Evolutionary conservation across 2,329 filamentous ascomycete species (phyloP), one percentile per base, ranked within the genome.

Genomic region (Penicillium sp.): DNA sequence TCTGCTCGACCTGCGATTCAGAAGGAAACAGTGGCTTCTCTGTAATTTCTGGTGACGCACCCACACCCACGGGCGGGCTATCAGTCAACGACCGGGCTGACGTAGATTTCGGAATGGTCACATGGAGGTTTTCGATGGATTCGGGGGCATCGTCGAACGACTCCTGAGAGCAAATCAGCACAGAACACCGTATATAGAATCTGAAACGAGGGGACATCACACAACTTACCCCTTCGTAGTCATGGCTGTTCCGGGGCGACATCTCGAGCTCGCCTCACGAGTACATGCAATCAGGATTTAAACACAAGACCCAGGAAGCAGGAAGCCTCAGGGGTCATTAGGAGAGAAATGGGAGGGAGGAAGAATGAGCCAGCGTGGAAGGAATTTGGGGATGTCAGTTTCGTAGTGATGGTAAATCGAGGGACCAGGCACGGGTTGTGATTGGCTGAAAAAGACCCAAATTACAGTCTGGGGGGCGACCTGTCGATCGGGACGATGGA

Each of bases 81-180:
- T 76, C 75, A 47, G 79, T 81, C 55, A 91, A 75, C 25, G 88
- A 90, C 57, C 88, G 84, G 50, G 84, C 78, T 31, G 85, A 86
- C 44, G 79, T 75, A 44, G 68, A 73, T 50, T 67, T 63, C 44
- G 71, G 69, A 22, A 73, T 67, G 35, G 68, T 65, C 51, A 70
- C 61, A 42, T 63, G 64, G 44, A 70, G 64, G 43, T 59, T 68
- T 22, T 67, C 61, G 63, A 69, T 58, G 63, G 71, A 60, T 73
- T 79, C 67, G 81, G 83, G 73, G 53, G 90, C 91, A 79, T 96
- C 91, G 76, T 96, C 90, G 68, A 95, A 96, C 15, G 83, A 84
- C 67, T 92, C 88, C 87, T 90, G 70, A 20, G 55, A 40, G 26
- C n/a, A 46, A 44, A 42, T 53, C 23, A 51, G 48, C 53, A 48